Evolutionary conservation across 495 filamentous ascomycete species (phyloP).

Genomic region (Barbatosphaeria neglecta): DNA sequence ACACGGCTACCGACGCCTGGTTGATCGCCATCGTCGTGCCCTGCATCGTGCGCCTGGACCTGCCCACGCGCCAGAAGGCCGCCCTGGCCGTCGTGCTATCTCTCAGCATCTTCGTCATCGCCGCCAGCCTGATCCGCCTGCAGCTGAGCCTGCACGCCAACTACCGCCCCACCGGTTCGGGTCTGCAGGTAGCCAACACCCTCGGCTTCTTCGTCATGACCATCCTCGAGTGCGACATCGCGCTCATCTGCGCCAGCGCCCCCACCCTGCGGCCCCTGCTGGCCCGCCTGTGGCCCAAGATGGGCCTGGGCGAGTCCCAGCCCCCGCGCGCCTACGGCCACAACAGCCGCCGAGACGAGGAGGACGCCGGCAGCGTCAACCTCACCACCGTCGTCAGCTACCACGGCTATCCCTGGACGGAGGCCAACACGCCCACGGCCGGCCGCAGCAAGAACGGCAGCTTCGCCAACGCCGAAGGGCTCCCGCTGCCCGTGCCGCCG

Average conservation of each 20-base stretch:
- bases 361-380: constrained; percentile 8
- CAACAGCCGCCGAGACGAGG: neutral
- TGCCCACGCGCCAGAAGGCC: constrained; percentile 19
- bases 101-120: constrained; percentile 23
- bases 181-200: constrained; percentile 7
- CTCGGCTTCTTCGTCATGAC: constrained; percentile 20
- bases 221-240: constrained; percentile 21
- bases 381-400: constrained; percentile 14
- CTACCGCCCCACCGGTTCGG: constrained; percentile 2
- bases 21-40: constrained; percentile 23
- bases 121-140: constrained; percentile 19
- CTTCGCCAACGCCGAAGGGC: constrained; percentile 3
- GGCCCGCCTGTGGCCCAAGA: constrained; percentile 9
- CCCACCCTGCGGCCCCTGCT: constrained; percentile 18
- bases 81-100: constrained; percentile 21
- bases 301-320: constrained; percentile 7
- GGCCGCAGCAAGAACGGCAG: constrained; percentile 8
- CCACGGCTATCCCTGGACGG: constrained; percentile 13
- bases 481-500: constrained; percentile 2
- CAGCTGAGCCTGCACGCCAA: constrained; percentile 9
- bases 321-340: neutral
- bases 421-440: constrained; percentile 5
- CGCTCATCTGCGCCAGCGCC: constrained; percentile 20
- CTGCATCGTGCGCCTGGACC: constrained; percentile 19
- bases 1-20: constrained; percentile 24